Percentiles rank a stretch among this genome's conserved stretches.
Evolutionary conservation across 2,329 filamentous ascomycete genomes (phyloP).

Genomic region (Penicillium capsulatum): DNA sequence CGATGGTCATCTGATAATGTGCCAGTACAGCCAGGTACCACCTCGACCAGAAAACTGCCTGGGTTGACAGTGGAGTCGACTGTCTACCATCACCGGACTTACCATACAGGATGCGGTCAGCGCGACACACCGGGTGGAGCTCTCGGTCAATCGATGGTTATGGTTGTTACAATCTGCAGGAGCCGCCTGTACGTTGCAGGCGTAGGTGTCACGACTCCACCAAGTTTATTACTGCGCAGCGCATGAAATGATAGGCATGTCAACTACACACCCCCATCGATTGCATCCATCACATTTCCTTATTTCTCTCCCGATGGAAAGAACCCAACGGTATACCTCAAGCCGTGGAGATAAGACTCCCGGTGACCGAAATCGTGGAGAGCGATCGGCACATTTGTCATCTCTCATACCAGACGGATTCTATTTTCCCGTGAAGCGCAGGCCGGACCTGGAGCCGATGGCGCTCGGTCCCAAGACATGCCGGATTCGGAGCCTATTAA

Average conservation of each 20-base stretch:
- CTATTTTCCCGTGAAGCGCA: conserved; percentile 31
- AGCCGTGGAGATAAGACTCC: conserved; percentile 20
- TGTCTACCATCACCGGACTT: too few relatives aligned
- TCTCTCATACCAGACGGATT: conserved; percentile 31
- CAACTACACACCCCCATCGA: neutral
- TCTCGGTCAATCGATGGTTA: too few relatives aligned
- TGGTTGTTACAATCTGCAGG: too few relatives aligned
- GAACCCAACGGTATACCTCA: too few relatives aligned
- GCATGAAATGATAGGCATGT: neutral
- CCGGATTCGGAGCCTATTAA: conserved; percentile 26
- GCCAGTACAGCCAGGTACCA: too few relatives aligned
- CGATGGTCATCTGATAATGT: too few relatives aligned
- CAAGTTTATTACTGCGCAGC: neutral
- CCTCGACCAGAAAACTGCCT: too few relatives aligned
- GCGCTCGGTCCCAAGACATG: conserved; percentile 18
- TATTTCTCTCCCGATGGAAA: too few relatives aligned
- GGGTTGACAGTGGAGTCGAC: too few relatives aligned
- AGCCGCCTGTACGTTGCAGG: too few relatives aligned
- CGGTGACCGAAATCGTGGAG: conserved; percentile 33
- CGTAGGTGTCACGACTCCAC: neutral
- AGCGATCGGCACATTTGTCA: conserved; percentile 37
- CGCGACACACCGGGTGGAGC: neutral
- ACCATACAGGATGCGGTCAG: neutral
- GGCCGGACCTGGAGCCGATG: conserved; percentile 14
- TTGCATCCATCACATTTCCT: too few relatives aligned